These are phyloP conservation scores for Helotiales sp. DNA, from an alignment of 2,329 filamentous ascomycete species.

Conservation along the genomic window DNA sequence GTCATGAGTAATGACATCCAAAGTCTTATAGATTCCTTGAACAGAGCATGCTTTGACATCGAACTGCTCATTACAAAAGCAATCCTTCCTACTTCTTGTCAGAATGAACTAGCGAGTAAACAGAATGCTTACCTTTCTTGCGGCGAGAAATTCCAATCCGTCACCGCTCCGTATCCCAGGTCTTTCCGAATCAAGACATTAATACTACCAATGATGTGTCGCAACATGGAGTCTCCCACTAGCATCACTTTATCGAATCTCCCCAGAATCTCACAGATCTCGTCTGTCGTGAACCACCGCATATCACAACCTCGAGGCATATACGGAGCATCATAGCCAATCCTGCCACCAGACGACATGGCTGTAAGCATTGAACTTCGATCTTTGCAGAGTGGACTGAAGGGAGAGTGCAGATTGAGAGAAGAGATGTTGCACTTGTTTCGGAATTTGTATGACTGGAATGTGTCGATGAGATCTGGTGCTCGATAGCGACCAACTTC, in stretches of 20 bases:
- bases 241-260: conserved; percentile 48
- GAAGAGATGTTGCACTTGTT: conserved; percentile 46
- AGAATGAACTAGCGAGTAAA: background rate
- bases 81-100: conserved; percentile 36
- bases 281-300: conserved; percentile 46
- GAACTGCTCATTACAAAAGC: conserved; percentile 51
- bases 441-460: conserved; percentile 44
- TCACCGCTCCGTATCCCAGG: conserved; percentile 49
- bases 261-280: conserved; percentile 46
- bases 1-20: conserved; percentile 44
- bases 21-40: conserved; percentile 48
- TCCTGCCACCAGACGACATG: conserved; percentile 42
- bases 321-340: conserved; percentile 46
- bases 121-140: conserved; percentile 36
- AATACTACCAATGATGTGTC: conserved; percentile 47
- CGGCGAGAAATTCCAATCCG: conserved; percentile 48
- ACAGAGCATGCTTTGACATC: conserved; percentile 49
- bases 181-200: conserved; percentile 47
- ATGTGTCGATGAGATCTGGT: conserved; percentile 37
- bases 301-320: conserved; percentile 47
- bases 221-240: conserved; percentile 50
- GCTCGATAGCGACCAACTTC: conserved; percentile 16
- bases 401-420: conserved; percentile 41
- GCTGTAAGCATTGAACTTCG: conserved; percentile 39
- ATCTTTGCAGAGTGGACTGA: conserved; percentile 38